A percentile compares a stretch with the other conserved stretches of the same genome.
Evolutionary conservation across 805 yeast species (phyloP).

Genomic region (Spencermartinsiella europaea): DNA sequence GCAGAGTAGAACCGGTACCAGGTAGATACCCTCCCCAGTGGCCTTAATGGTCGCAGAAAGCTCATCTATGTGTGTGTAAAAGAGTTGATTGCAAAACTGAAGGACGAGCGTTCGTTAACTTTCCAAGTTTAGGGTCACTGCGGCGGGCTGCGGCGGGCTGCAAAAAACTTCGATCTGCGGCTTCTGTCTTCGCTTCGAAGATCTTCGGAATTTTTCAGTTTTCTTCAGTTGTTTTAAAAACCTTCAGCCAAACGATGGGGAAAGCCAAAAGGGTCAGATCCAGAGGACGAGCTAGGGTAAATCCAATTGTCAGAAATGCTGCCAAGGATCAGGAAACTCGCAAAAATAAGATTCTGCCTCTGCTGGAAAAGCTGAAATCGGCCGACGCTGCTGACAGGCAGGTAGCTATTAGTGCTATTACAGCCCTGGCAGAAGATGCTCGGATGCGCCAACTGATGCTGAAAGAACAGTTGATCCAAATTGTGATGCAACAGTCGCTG

Average conservation of each 20-base stretch:
- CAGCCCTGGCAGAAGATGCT: constrained; percentile 65
- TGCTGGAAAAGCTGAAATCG: constrained; percentile 59
- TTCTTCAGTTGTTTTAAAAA: background rate
- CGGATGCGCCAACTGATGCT: constrained; percentile 56
- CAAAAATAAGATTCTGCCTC: constrained; percentile 58
- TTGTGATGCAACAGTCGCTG: constrained; percentile 57
- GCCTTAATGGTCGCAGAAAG: constrained; percentile 1
- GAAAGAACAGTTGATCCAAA: constrained; percentile 65
- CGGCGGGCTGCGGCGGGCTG: no score
- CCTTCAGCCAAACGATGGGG: no score
- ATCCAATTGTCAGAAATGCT: constrained; percentile 30
- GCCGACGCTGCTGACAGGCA: constrained; percentile 65
- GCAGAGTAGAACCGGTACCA: constrained; percentile 1
- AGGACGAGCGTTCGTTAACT: no score
- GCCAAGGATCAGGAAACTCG: constrained; percentile 45
- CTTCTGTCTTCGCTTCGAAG: no score
- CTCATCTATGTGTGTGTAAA: no score
- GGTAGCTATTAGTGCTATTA: constrained; percentile 70
- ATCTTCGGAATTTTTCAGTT: background rate
- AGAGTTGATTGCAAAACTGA: no score
- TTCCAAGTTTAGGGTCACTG: no score
- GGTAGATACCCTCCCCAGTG: background rate
- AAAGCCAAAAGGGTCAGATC: constrained; percentile 24
- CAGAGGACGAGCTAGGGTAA: constrained; percentile 23
- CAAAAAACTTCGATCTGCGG: no score